Conservation (phyloP, 257 asterid species). For the Fraxinus excelsior region DNA sequence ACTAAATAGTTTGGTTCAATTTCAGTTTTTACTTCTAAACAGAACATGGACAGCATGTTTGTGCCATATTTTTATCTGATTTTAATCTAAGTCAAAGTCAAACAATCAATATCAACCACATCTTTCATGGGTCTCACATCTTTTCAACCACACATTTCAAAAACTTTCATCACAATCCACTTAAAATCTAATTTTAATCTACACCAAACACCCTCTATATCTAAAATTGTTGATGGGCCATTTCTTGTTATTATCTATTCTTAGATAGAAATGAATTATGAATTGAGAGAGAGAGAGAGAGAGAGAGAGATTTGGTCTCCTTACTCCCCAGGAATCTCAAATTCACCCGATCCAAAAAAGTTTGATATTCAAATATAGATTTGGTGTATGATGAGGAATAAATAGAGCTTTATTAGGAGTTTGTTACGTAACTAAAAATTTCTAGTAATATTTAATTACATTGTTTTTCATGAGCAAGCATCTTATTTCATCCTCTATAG, state of each 20-base stretch:
- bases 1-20: background rate
- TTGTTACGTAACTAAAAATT: slow-evolving; percentile 25
- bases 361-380: slow-evolving; percentile 17
- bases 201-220: too few species aligned
- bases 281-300: too few species aligned
- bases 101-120: too few species aligned
- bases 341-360: background rate
- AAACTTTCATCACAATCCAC: too few species aligned
- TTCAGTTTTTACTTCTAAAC: too few species aligned
- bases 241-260: background rate
- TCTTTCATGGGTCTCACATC: too few species aligned
- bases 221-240: background rate
- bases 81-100: too few species aligned
- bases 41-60: too few species aligned
- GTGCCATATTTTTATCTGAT: too few species aligned
- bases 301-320: background rate
- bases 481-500: background rate
- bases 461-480: background rate
- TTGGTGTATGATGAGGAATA: slow-evolving; percentile 13
- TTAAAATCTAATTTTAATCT: too few species aligned
- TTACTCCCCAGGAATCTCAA: background rate
- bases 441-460: background rate
- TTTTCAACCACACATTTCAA: too few species aligned
- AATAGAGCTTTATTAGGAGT: slow-evolving; percentile 31
- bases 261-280: background rate